Conservation (phyloP, 2,329 filamentous ascomycete genomes). For the Microcyclosporella mali region DNA sequence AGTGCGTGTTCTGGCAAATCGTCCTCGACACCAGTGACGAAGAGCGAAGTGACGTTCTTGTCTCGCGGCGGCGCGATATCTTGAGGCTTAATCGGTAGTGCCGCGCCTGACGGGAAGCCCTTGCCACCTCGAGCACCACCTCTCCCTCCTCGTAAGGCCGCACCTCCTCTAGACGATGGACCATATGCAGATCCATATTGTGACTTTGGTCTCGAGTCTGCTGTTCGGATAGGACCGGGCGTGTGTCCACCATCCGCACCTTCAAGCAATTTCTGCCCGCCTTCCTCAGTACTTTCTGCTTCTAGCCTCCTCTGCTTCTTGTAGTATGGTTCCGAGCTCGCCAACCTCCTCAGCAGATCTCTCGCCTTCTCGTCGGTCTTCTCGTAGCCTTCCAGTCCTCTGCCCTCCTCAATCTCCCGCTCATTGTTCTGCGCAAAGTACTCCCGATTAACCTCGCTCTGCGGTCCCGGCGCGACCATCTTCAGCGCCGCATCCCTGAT, state of each 20-base stretch:
- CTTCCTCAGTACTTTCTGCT: conserved; percentile 33
- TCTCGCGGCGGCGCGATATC: conserved; percentile 84
- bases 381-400: conserved; percentile 82
- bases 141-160: conserved; percentile 29
- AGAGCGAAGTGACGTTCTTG: conserved; percentile 81
- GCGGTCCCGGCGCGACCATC: conserved; percentile 91
- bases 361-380: conserved; percentile 96
- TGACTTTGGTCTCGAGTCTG: conserved; percentile 44
- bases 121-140: conserved; percentile 44
- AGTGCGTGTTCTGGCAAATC: conserved; percentile 90
- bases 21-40: conserved; percentile 92
- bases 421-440: conserved; percentile 98
- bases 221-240: conserved; percentile 73
- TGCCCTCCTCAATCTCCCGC: conserved; percentile 86
- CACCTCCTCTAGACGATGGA: conserved; percentile 12
- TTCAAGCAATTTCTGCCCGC: conserved; percentile 39
- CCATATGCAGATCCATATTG: conserved; percentile 30
- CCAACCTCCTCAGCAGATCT: conserved; percentile 75
- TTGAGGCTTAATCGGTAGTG: conserved; percentile 71
- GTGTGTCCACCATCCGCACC: conserved; percentile 34
- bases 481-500: conserved; percentile 94
- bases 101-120: conserved; percentile 63
- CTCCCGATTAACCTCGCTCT: conserved; percentile 89
- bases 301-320: conserved; percentile 71
- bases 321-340: conserved; percentile 92